Evolutionary conservation across 108 stramenopile species (phyloP), one percentile per base, ranked within the genome.

Genomic region (Epipyxis sp.): DNA sequence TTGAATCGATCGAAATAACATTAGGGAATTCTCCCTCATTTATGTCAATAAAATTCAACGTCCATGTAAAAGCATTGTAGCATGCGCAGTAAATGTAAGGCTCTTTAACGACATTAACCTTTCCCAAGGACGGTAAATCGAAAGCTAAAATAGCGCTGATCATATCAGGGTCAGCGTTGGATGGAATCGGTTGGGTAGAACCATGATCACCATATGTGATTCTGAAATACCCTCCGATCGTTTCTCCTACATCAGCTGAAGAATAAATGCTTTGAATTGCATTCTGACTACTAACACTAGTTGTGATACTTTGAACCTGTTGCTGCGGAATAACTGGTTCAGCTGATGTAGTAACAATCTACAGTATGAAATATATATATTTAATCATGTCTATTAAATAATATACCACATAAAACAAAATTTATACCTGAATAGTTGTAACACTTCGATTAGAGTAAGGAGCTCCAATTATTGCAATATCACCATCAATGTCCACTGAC

Each of bases 21-120:
- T 40, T n/a, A 37, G 79, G 59, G 34, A 82, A 77, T 25, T 76
- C 41, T 42, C 80, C 80, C 41, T 59, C 76, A 40, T 69, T 72
- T 1, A 82, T 69, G 54, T 90, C 90, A 1, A 84, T 59, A 72
- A 90, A 90, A 1, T 88, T 90, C 0, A 91, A 69, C 27, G 81
- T 87, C 91, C 91, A 91, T 2, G 59, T 80, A 86, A 81, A 90
- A n/a, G 84, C 85, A 61, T 90, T 88, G 30, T 77, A 29, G 62
- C 90, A 89, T 20, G 86, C 87, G 62, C 91, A 91, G 69, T 42
- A 80, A 62, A 41, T 59, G 78, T 91, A 90, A 1, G 39, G 34
- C 25, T 62, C 46, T 44, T 86, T 71, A 3, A 69, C 69, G 27
- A 88, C 87, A 30, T 72, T 59, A 44, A 91, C 68, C 29, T 76